Evolutionary conservation across 2,329 filamentous ascomycete species (phyloP), one percentile per base, ranked within the genome.

Genomic region (Fusarium keratoplasticum): DNA sequence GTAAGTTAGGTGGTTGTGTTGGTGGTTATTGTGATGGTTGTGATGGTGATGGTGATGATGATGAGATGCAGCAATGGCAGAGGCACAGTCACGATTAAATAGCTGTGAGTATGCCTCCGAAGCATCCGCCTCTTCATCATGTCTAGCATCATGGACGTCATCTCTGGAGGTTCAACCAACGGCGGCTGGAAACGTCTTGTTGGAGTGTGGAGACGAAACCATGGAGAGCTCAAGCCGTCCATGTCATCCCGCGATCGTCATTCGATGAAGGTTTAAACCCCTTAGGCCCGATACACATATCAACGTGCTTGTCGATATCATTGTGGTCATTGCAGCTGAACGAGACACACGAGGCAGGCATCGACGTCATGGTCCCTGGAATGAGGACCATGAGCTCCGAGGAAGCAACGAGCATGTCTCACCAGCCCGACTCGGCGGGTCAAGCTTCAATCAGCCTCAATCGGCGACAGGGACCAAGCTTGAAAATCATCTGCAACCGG

Each of bases 181-280:
- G 38, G 10, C 57, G 61, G 59, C 42, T 60, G 58, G 25, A 27
- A 27, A 38, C 54, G 20, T 61, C 18, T 47, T 64, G 58, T 29
- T 36, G 47, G 42, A 47, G 58, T 29, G 36, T 55, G 40, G 63
- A 42, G 62, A 65, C 33, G 40, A 33, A 59, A 50, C 14, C 40
- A 29, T 69, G 40, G 59, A 62, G 72, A 67, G 25, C 47, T 31
- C 69, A 75, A 74, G 72, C 72, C 72, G 33, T 64, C 69, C 55
- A 74, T 74, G 72, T 74, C 72, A 74, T 75, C 65, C 72, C 72
- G 65, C 55, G n/a, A 70, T 70, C 68, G 59, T 55, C 61, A 75
- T 74, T 75, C 57, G 69, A 38, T 29, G 40, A 13, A 16, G 27
- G 27, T 59, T 61, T 69, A 40, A 33, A 50, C 52, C 57, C 58